A percentile compares a stretch with the other conserved stretches of the same genome.
phyloP scores from a whole-genome alignment of 2,329 filamentous ascomycete species.

The Ceratocystis eucalypticola region DNA sequence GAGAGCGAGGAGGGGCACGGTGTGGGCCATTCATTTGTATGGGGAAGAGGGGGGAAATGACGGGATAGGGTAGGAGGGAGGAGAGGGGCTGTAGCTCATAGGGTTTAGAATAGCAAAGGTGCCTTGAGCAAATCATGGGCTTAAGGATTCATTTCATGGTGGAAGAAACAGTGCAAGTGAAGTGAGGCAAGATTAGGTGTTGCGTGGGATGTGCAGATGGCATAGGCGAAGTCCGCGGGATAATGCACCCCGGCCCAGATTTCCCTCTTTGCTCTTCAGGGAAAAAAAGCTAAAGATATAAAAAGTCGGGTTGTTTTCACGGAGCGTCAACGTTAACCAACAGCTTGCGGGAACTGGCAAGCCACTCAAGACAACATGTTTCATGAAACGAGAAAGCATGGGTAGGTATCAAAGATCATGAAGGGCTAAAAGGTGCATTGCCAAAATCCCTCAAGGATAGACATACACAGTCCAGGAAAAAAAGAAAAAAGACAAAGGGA shows the following conservation, averaged over 20 bases:
- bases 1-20: background rate
- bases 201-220: background rate
- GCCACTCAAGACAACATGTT: constrained; percentile 2
- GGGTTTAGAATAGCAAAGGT: background rate
- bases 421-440: background rate
- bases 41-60: background rate
- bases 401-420: background rate
- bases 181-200: background rate
- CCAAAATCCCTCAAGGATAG: background rate
- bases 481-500: background rate
- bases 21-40: background rate
- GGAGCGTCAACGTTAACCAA: background rate
- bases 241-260: background rate
- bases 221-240: background rate
- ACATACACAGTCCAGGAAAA: background rate
- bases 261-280: background rate
- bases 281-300: background rate
- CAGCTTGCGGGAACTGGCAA: background rate
- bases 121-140: no score
- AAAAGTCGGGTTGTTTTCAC: background rate
- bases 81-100: background rate
- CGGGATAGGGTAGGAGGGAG: background rate
- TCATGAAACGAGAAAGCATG: background rate
- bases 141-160: background rate
- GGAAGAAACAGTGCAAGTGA: background rate